These are phyloP conservation scores for Xylaria curta DNA, from an alignment of 495 filamentous ascomycete genomes.

Conservation along the genomic window DNA sequence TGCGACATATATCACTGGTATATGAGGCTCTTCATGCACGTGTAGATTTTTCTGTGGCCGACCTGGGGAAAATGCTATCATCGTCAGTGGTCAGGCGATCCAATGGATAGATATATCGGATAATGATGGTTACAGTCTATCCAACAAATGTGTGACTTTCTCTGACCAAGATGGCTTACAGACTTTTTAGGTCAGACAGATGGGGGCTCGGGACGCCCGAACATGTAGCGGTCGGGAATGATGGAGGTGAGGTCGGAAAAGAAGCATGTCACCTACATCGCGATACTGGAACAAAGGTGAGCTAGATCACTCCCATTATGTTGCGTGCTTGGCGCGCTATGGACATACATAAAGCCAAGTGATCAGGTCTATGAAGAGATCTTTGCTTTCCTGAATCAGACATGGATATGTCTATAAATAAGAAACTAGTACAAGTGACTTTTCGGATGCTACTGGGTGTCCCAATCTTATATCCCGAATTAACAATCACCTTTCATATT, in stretches of 20 bases:
- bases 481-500: not conserved
- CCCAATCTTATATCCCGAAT: not conserved
- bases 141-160: not conserved
- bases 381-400: not conserved
- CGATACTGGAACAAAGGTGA: not conserved
- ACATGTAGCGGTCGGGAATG: not conserved
- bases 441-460: not conserved
- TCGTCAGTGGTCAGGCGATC: not conserved
- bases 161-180: not conserved
- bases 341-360: not conserved
- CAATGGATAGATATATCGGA: not conserved
- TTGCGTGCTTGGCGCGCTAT: not conserved
- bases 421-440: not conserved
- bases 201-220: not conserved
- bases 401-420: not conserved
- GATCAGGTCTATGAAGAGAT: not conserved
- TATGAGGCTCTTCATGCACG: constrained; percentile 3
- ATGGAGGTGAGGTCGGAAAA: constrained; percentile 4
- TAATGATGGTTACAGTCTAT: not conserved
- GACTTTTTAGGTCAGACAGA: not conserved
- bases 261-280: not conserved
- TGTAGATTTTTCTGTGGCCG: not conserved
- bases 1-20: not conserved
- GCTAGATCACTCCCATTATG: not conserved
- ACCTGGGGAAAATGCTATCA: not conserved